Conservation (phyloP, 2,329 filamentous ascomycete genomes). For the Ceratocystis cubensis region DNA sequence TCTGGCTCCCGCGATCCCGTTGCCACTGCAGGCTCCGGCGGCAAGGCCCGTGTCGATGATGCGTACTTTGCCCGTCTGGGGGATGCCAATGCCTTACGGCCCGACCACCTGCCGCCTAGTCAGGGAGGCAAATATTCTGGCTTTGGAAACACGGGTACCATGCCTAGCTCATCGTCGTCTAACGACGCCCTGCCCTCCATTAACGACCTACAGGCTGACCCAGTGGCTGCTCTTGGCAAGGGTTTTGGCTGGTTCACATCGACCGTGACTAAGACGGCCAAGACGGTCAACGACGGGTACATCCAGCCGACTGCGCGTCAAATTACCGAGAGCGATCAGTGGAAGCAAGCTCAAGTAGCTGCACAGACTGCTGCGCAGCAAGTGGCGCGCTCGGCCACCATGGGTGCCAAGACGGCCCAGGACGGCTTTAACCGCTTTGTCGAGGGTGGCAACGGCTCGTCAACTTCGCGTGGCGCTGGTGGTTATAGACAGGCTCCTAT, state of each 20-base stretch:
- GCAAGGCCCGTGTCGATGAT: constrained; percentile 59
- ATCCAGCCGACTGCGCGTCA: constrained; percentile 75
- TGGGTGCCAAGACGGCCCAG: constrained; percentile 61
- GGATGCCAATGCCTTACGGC: constrained; percentile 63
- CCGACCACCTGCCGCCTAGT: constrained; percentile 64
- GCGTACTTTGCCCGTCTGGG: constrained; percentile 82
- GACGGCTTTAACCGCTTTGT: constrained; percentile 79
- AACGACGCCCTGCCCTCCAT: constrained; percentile 46
- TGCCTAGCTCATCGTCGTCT: constrained; percentile 39
- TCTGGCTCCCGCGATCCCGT: constrained; percentile 21
- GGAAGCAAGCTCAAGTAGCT: constrained; percentile 37
- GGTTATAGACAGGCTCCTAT: constrained; percentile 32
- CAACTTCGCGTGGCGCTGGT: constrained; percentile 24
- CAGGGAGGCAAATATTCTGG: constrained; percentile 89
- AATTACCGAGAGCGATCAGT: constrained; percentile 70
- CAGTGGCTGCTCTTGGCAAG: constrained; percentile 75
- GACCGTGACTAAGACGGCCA: constrained; percentile 79
- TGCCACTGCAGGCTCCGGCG: constrained; percentile 24
- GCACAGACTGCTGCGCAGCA: constrained; percentile 50
- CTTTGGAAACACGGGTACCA: constrained; percentile 79
- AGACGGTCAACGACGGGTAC: constrained; percentile 79
- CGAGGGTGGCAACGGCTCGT: constrained; percentile 47
- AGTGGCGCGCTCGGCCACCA: constrained; percentile 52
- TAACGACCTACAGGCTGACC: constrained; percentile 86
- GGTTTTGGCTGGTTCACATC: constrained; percentile 89